phyloP scores from a whole-genome alignment of 2,329 filamentous ascomycete species.

The Ceratocystis cacaofunesta region DNA sequence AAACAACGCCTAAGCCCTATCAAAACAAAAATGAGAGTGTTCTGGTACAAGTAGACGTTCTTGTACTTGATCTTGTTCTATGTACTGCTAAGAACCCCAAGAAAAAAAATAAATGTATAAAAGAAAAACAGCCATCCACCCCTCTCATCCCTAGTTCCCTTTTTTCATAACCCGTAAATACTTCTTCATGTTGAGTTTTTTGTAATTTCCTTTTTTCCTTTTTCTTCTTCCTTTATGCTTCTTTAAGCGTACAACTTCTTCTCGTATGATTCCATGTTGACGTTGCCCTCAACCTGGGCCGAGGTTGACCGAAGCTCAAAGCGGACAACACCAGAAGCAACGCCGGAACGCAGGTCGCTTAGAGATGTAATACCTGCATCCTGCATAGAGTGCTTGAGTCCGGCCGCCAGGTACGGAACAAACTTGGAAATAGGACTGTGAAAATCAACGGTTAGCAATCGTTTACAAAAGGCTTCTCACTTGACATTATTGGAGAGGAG shows the following conservation, averaged over 20 bases:
- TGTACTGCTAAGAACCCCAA: constrained; percentile 5
- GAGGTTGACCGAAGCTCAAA: constrained; percentile 92
- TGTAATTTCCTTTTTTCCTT: constrained; percentile 6
- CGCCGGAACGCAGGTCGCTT: constrained; percentile 57
- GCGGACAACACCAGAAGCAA: constrained; percentile 59
- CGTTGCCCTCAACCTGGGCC: constrained; percentile 89
- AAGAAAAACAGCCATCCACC: not conserved
- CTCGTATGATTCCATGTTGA: constrained; percentile 97
- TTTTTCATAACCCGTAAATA: constrained; percentile 3
- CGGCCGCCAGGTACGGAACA: constrained; percentile 85
- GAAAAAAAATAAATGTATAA: not conserved
- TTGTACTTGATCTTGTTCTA: constrained; percentile 9
- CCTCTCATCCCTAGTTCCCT: not conserved
- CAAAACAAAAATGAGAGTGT: not conserved
- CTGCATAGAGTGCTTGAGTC: constrained; percentile 93
- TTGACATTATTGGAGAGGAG: not conserved
- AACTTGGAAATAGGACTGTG: constrained; percentile 79
- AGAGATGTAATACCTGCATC: constrained; percentile 82
- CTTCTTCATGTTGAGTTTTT: not conserved
- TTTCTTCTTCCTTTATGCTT: not conserved
- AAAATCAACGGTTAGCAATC: constrained; percentile 22
- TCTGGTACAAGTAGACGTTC: constrained; percentile 7
- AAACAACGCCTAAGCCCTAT: not conserved
- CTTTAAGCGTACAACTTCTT: constrained; percentile 93
- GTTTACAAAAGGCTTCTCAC: not conserved